Evolutionary conservation across 495 filamentous ascomycete genomes (phyloP).

Genomic region (Neurospora tetrasperma): DNA sequence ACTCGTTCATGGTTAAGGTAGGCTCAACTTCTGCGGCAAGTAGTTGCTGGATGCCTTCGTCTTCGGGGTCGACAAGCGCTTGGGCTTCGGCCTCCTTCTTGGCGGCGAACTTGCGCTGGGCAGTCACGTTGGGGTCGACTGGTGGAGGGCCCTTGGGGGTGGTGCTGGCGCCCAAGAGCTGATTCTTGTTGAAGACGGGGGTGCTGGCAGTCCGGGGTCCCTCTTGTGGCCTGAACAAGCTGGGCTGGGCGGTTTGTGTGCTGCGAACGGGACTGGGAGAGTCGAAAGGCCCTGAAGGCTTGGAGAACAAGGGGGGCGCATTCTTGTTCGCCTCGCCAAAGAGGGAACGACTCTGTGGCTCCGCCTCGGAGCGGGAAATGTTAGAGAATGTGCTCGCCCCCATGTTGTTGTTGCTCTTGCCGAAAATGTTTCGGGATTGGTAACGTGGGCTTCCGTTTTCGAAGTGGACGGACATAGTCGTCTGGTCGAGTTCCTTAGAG

Average conservation of each 20-base stretch:
- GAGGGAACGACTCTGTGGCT: slow-evolving; percentile 33
- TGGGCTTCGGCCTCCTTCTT: slow-evolving; percentile 39
- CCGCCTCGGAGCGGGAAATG: slow-evolving; percentile 36
- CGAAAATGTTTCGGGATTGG: neutral
- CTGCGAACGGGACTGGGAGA: slow-evolving; percentile 71
- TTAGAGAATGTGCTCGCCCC: slow-evolving; percentile 32
- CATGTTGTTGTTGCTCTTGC: slow-evolving; percentile 9
- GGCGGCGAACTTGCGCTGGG: slow-evolving; percentile 33
- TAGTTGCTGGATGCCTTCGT: slow-evolving; percentile 42
- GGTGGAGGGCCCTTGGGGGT: slow-evolving; percentile 9
- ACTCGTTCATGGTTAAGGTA: slow-evolving; percentile 43
- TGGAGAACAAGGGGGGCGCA: slow-evolving; percentile 45
- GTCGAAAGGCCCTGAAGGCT: slow-evolving; percentile 51
- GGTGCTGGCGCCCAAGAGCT: slow-evolving; percentile 12
- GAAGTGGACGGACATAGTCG: slow-evolving; percentile 18
- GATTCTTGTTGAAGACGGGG: slow-evolving; percentile 32
- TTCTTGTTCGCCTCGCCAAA: slow-evolving; percentile 57
- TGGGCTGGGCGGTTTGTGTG: slow-evolving; percentile 26
- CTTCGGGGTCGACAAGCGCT: slow-evolving; percentile 44
- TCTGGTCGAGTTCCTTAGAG: slow-evolving; percentile 56
- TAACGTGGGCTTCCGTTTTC: neutral
- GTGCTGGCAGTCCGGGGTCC: slow-evolving; percentile 47
- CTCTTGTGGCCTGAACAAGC: slow-evolving; percentile 37
- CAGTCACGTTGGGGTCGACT: slow-evolving; percentile 28
- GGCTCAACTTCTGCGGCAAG: slow-evolving; percentile 36